Conservation (phyloP, 176 grass and related monocot genomes). For the Guadua angustifolia region DNA sequence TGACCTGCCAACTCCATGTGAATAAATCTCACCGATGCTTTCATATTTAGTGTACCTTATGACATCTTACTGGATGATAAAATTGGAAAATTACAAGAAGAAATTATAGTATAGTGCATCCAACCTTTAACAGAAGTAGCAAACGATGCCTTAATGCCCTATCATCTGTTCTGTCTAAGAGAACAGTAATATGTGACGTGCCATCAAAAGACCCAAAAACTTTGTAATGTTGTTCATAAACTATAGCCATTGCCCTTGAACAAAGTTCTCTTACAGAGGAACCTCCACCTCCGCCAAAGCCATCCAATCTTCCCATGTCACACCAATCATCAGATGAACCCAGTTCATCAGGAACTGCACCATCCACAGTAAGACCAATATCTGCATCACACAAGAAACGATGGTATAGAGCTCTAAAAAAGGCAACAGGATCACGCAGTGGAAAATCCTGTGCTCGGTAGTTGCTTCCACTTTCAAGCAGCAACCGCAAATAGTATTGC, state of each 20-base stretch:
- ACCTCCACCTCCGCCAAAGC: slow-evolving; percentile 96
- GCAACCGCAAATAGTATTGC: slow-evolving; percentile 87
- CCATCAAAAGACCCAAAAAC: slow-evolving; percentile 95
- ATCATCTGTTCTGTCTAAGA: slow-evolving; percentile 97
- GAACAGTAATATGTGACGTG: slow-evolving; percentile 90
- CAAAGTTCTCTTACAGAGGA: slow-evolving; percentile 96
- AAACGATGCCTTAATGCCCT: slow-evolving; percentile 85
- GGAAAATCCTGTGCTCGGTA: slow-evolving; percentile 81
- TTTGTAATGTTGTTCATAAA: slow-evolving; percentile 96
- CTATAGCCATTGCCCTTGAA: slow-evolving; percentile 97
- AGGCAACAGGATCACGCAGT: slow-evolving; percentile 93
- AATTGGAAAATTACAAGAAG: background rate
- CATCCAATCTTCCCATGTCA: slow-evolving; percentile 98
- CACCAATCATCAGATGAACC: slow-evolving; percentile 99
- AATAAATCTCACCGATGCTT: slow-evolving; percentile 30
- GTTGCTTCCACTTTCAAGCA: slow-evolving; percentile 91
- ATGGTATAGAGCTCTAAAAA: slow-evolving; percentile 97
- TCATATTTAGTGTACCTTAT: slow-evolving; percentile 12
- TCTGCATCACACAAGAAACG: slow-evolving; percentile 98
- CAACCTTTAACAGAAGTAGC: slow-evolving; percentile 81
- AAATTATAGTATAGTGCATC: slow-evolving; percentile 26
- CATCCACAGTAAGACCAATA: slow-evolving; percentile 95
- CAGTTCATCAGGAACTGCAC: slow-evolving; percentile 95
- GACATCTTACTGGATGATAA: slow-evolving; percentile 34
- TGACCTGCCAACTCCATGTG: background rate